Base-by-base conservation (phyloP, 192 early-diverging fungal species). In the Chytriomyces sp. region DNA sequence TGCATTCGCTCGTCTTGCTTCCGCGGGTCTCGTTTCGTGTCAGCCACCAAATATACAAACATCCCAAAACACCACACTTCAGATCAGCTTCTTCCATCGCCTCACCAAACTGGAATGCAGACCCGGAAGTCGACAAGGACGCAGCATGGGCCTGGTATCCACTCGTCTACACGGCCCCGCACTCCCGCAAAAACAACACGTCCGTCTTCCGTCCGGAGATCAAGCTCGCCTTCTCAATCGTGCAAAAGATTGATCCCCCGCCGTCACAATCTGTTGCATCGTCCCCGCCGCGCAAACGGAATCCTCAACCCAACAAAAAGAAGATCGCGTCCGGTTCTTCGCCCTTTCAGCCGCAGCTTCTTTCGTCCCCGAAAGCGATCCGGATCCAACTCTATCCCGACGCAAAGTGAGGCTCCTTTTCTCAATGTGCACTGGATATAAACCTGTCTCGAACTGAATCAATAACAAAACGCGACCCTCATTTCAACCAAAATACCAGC, bases 171-270 rank as follows among this genome's bases (percentile, higher is more conserved):
- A 22, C 66, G 8, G 5, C 38, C 34, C 25, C 62, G 22, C 10
- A 25, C 44, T 17, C 37, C 39, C 38, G 39, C 17, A 80, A 77
- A 56, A 61, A 59, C 14, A n/a, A 64, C 25, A 68, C 72, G n/a
- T 41, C 77, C 0, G 70, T 57, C 5, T 78, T 81, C 52, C 36
- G 79, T 32, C 87, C 87, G 0, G 83, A 88, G 72, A 60, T 88
- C 40, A 88, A 88, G 55, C 59, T 88, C 4, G 54, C 76, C 7
- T 88, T 87, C 76, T 73, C 74, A 5, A 76, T 84, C 3, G 32
- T 28, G 10, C 59, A 40, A 0, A 73, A 73, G 30, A 49, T 32
- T 19, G 66, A 34, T 22, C n/a, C n/a, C n/a, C n/a, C n/a, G n/a
- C n/a, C n/a, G n/a, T n/a, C n/a, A n/a, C n/a, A n/a, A n/a, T n/a